Conservation (phyloP, 768 basidiomycete genomes). For the Pisolithus sp. region DNA sequence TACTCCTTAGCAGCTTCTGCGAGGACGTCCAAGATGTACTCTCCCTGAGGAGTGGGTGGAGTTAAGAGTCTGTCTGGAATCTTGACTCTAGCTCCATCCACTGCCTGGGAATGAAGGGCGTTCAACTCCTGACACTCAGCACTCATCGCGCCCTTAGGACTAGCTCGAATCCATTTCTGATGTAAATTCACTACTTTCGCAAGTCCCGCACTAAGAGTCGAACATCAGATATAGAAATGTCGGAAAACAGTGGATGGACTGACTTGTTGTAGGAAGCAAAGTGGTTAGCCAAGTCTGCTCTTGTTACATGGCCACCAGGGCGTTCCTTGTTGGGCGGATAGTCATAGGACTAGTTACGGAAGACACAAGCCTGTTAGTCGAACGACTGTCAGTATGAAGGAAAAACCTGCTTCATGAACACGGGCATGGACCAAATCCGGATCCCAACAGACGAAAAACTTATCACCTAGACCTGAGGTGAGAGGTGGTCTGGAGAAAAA, state of each 20-base stretch:
- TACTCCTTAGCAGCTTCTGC: conserved; percentile 42
- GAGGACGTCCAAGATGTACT: conserved; percentile 50
- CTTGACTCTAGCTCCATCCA: conserved; percentile 57
- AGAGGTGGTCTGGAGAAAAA: background rate
- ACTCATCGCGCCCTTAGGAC: conserved; percentile 51
- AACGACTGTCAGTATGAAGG: background rate
- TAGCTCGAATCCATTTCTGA: conserved; percentile 51
- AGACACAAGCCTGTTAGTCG: background rate
- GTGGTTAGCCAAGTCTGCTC: conserved; percentile 55
- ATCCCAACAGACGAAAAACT: conserved; percentile 69
- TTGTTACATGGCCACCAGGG: conserved; percentile 39
- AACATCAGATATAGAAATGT: background rate
- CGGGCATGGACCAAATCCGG: conserved; percentile 49
- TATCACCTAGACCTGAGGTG: conserved; percentile 40
- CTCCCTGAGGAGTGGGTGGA: conserved; percentile 36
- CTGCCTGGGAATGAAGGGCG: conserved; percentile 62
- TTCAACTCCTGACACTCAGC: conserved; percentile 67
- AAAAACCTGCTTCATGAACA: conserved; percentile 43
- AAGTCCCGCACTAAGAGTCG: conserved; percentile 42
- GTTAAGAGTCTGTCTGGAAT: conserved; percentile 51
- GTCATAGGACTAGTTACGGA: conserved; percentile 48
- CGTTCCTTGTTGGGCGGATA: conserved; percentile 60
- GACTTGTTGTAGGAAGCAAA: conserved; percentile 63
- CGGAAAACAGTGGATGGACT: conserved; percentile 8
- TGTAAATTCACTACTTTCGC: conserved; percentile 53